Conservation (phyloP, 148 eudicot species). For the Rhododendron kiyosumense region DNA sequence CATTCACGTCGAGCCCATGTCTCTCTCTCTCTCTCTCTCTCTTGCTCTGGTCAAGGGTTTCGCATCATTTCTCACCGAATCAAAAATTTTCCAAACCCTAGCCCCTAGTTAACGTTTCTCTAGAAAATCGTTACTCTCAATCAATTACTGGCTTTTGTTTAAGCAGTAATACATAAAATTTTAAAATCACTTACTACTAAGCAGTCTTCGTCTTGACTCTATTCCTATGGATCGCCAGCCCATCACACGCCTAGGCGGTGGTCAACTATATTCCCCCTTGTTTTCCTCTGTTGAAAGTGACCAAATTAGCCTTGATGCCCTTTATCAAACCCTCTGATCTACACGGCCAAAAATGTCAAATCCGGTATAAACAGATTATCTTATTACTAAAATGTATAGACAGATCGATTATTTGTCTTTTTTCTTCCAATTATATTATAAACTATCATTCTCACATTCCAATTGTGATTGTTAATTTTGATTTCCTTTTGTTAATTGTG, state of each 20-base stretch:
- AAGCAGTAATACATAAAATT: background rate
- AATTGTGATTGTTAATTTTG: background rate
- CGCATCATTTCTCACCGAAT: conserved; percentile 16
- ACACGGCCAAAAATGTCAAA: conserved; percentile 1
- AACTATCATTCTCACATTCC: background rate
- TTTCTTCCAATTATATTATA: background rate
- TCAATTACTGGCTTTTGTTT: background rate
- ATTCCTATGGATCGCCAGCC: conserved; percentile 47
- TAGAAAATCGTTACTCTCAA: conserved; percentile 15
- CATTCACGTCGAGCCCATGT: conserved; percentile 76
- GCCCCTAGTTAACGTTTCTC: conserved; percentile 20
- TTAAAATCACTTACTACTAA: background rate
- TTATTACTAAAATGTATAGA: background rate
- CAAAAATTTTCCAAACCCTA: conserved; percentile 20
- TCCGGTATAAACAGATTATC: background rate
- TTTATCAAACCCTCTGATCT: background rate
- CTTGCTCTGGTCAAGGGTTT: conserved; percentile 28
- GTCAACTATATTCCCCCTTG: conserved; percentile 25
- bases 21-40: conserved; percentile 17
- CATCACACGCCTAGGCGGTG: conserved; percentile 70
- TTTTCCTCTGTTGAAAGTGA: background rate
- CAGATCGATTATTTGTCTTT: background rate
- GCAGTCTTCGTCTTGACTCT: conserved; percentile 11
- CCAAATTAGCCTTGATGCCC: conserved; percentile 15
- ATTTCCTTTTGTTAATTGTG: background rate